Evolutionary conservation across 2,329 filamentous ascomycete species (phyloP).

Genomic region (Westerdykella ornata): DNA sequence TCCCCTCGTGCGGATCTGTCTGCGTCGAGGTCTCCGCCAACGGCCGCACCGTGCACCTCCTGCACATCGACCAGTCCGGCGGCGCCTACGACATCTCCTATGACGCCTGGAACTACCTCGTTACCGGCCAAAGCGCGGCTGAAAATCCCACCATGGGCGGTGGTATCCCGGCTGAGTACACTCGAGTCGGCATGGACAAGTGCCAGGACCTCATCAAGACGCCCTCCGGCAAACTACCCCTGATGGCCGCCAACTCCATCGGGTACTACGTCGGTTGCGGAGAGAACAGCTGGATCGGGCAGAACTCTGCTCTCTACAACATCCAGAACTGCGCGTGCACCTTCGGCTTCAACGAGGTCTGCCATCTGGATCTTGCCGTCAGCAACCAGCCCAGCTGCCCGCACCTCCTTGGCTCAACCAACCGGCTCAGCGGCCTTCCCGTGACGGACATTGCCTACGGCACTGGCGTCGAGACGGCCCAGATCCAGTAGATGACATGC

Average conservation of each 20-base stretch:
- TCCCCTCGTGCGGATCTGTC: conserved; percentile 50
- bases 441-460: conserved; percentile 24
- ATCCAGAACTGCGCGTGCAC: conserved; percentile 43
- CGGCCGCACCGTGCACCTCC: conserved; percentile 50
- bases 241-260: conserved; percentile 13
- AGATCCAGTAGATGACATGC: conserved; percentile 7
- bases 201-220: conserved; percentile 44
- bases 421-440: conserved; percentile 8
- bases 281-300: conserved; percentile 3
- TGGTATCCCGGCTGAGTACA: conserved; percentile 46
- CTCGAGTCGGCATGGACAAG: conserved; percentile 42
- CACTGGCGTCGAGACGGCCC: conserved; percentile 11
- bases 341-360: conserved; percentile 24
- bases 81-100: conserved; percentile 56
- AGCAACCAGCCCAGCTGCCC: conserved; percentile 25
- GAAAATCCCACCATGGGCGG: conserved; percentile 46
- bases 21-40: conserved; percentile 50
- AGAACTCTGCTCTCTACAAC: conserved; percentile 33
- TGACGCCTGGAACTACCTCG: conserved; percentile 56
- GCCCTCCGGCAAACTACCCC: conserved; percentile 4
- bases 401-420: conserved; percentile 18
- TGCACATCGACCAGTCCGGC: conserved; percentile 51
- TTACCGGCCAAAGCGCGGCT: conserved; percentile 46
- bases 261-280: conserved; percentile 7
- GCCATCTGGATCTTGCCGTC: conserved; percentile 18